Evolutionary conservation across 352 stramenopile genomes (phyloP), one percentile per base, ranked within the genome.

Genomic region (Globisporangium echinulatum): DNA sequence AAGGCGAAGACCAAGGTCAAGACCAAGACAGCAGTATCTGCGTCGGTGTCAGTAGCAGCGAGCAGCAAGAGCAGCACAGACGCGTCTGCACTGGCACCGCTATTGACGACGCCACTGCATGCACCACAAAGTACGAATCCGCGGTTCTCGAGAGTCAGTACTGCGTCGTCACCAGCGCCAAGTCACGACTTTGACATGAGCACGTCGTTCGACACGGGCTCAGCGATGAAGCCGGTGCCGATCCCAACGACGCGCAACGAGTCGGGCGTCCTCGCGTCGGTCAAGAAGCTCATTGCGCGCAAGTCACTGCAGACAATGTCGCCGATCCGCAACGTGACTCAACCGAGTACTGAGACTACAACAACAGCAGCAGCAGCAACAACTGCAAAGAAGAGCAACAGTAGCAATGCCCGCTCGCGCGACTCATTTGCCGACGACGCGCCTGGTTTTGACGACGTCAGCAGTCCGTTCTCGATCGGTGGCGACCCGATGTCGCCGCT

Each of bases 401-500:
- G 11, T 7, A 7, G 40, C 40, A 44, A 44, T 25, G 25, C 25
- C 25, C 25, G 25, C 25, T 25, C 63, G 48, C 60, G 65, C 58
- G 69, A 82, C 36, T 49, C 49, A 54, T 81, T 74, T 4, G 79
- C 72, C n/a, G 60, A 58, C 2, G 59, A 59, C 14, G 52, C 49
- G 33, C 39, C 17, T 5, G 74, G 74, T n/a, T 87, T 80, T 59
- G 65, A 67, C 43, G 69, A 67, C n/a, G 61, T 64, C 33, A 52
- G 49, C 8, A 89, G 78, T 13, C 82, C 82, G 14, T 89, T 92
- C 58, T 74, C 76, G 0, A 70, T 85, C 51, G 70, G 86, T 37
- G 77, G 84, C 7, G 77, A 67, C 4, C 57, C 75, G n/a, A 51
- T 90, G n/a, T 89, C 79, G 0, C 82, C 82, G 4, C 39, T 92